These are phyloP conservation scores for Lentinula guzmanii DNA, from an alignment of 768 basidiomycete species.

Conservation along the genomic window DNA sequence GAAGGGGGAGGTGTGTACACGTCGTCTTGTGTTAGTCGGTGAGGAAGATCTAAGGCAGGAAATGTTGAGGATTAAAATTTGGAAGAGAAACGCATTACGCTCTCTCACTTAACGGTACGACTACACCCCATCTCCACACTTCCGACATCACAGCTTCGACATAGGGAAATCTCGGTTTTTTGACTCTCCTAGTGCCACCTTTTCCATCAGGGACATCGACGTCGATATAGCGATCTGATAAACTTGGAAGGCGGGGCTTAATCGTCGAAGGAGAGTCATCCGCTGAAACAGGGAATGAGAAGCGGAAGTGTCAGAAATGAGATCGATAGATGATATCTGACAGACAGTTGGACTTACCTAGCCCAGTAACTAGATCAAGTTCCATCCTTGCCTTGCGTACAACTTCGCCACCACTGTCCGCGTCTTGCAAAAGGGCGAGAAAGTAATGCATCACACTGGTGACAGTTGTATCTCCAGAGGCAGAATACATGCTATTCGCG, in stretches of 20 bases:
- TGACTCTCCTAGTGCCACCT: not conserved
- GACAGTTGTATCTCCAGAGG: constrained; percentile 34
- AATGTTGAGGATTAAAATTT: not conserved
- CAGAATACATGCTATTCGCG: constrained; percentile 38
- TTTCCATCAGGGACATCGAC: not conserved
- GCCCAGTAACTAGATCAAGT: constrained; percentile 54
- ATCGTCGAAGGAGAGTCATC: not conserved
- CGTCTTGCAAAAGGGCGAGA: constrained; percentile 60
- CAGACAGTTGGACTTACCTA: constrained; percentile 7
- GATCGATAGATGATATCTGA: constrained; percentile 17
- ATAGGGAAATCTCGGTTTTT: not conserved
- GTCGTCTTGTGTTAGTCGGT: constrained; percentile 61
- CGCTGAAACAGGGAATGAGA: constrained; percentile 46
- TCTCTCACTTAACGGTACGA: constrained; percentile 51
- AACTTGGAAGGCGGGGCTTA: not conserved
- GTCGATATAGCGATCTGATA: constrained; percentile 8
- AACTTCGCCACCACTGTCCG: constrained; percentile 27
- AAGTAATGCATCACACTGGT: constrained; percentile 55
- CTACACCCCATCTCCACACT: constrained; percentile 46
- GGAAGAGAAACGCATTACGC: not conserved
- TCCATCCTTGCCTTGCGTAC: constrained; percentile 58
- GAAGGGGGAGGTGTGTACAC: constrained; percentile 39
- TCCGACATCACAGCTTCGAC: constrained; percentile 54
- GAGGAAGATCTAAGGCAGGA: constrained; percentile 45
- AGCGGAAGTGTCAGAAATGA: constrained; percentile 59